Base-by-base conservation (phyloP, 768 basidiomycete species). In the Kwoniella dendrophila region DNA sequence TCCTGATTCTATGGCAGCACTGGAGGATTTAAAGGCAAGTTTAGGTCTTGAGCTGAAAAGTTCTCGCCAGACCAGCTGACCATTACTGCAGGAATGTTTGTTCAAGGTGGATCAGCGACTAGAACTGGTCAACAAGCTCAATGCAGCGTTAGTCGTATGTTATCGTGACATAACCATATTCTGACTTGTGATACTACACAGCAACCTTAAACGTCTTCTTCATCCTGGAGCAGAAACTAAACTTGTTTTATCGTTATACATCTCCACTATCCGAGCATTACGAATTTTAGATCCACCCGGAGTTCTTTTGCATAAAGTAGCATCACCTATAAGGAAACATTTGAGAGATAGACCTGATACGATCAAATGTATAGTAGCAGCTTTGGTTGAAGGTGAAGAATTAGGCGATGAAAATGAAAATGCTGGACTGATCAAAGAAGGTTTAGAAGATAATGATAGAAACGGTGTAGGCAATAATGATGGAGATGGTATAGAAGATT, bases 141-240 rank as follows among this genome's bases (percentile, higher is more conserved):
- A 92, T 27, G 86, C 87, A 81, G 85, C 88, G 93, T 95, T 63
- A 63, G 88, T 78, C 26, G 18, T 53, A 26, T 44, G 24, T 22
- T 41, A 12, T 29, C 24, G n/a, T n/a, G n/a, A n/a, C n/a, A 27
- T 32, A 11, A 47, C 56, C 45, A 44, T 51, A 18, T 29, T 11
- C 40, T 12, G 52, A 59, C 50, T 75, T 20, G 11, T 11, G 43
- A 12, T 22, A 53, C 2, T 40, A 22, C 74, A 16, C 34, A 96
- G 92, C 10, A 92, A 91, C 70, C 85, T 84, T 58, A 88, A 87
- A 73, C 88, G 96, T 4, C 84, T 99, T 0, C 85, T 99, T 5
- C 94, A 98, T 73, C 96, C 95, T 1, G 96, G 95, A 2, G 92
- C 93, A 4, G 93, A 93, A 66, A 99, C 96, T 0, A 90, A 89